Conservation (phyloP, 495 filamentous ascomycete species). For the Astrothelium macrocarpum region DNA sequence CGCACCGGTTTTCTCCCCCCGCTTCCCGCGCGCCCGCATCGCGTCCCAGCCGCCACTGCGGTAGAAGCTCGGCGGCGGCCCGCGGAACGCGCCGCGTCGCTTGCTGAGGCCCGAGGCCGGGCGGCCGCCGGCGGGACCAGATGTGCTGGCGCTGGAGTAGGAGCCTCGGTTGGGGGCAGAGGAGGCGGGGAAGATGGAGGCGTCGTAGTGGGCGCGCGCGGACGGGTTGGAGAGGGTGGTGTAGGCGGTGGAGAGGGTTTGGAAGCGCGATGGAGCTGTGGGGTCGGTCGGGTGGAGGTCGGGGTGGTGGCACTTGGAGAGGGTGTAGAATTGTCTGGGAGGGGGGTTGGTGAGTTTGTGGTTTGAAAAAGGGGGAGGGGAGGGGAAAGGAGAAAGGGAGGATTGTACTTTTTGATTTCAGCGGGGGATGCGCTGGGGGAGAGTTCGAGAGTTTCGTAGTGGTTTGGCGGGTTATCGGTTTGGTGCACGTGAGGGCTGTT, state of each 20-base stretch:
- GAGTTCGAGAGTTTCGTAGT: slow-evolving; percentile 79
- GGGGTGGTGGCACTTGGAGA: slow-evolving; percentile 89
- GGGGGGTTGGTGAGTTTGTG: neutral
- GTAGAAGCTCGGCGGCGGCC: slow-evolving; percentile 86
- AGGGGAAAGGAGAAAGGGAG: neutral
- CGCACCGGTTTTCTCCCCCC: slow-evolving; percentile 16
- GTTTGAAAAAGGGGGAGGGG: slow-evolving; percentile 1
- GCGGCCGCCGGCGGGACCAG: slow-evolving; percentile 23
- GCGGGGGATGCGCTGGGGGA: slow-evolving; percentile 52
- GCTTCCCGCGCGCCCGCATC: slow-evolving; percentile 39
- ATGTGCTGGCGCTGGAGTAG: slow-evolving; percentile 35
- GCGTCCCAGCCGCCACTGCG: slow-evolving; percentile 62
- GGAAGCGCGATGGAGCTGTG: slow-evolving; percentile 64
- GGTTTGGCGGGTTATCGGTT: slow-evolving; percentile 37
- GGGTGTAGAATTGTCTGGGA: slow-evolving; percentile 72
- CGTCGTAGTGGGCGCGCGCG: slow-evolving; percentile 73
- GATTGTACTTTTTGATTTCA: slow-evolving; percentile 73
- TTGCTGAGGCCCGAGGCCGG: slow-evolving; percentile 61
- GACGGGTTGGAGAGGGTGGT: slow-evolving; percentile 57
- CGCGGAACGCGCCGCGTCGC: slow-evolving; percentile 62
- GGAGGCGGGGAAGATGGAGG: slow-evolving; percentile 40
- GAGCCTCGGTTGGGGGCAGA: slow-evolving; percentile 23
- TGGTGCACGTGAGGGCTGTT: slow-evolving; percentile 17
- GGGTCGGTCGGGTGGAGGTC: slow-evolving; percentile 78
- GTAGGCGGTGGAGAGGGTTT: slow-evolving; percentile 81